Conservation (phyloP, 2,329 filamentous ascomycete species). For the Fusarium pininemorale region DNA sequence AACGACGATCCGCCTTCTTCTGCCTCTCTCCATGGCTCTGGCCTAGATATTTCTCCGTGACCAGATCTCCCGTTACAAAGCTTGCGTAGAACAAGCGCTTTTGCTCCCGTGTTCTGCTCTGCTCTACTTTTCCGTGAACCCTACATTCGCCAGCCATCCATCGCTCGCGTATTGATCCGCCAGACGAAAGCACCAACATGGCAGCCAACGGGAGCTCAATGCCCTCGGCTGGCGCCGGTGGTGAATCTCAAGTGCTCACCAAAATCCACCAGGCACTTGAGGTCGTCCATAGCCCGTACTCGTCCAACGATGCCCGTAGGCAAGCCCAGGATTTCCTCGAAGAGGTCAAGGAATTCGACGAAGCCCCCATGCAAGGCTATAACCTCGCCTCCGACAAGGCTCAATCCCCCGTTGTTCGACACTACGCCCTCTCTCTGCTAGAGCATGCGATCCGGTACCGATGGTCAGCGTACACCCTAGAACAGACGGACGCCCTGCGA, state of each 20-base stretch:
- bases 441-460: slow-evolving; percentile 89
- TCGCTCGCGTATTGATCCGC: slow-evolving; percentile 14
- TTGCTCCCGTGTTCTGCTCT: slow-evolving; percentile 22
- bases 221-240: slow-evolving; percentile 48
- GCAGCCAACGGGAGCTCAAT: slow-evolving; percentile 50
- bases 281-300: slow-evolving; percentile 84
- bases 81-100: slow-evolving; percentile 33
- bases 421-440: slow-evolving; percentile 92
- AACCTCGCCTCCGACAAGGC: slow-evolving; percentile 78
- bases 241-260: slow-evolving; percentile 60
- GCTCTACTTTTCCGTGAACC: slow-evolving; percentile 15
- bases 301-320: slow-evolving; percentile 81
- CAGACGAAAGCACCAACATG: slow-evolving; percentile 41
- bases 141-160: slow-evolving; percentile 14
- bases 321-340: slow-evolving; percentile 89
- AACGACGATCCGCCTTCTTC: not conserved
- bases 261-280: slow-evolving; percentile 86
- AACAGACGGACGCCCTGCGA: slow-evolving; percentile 74
- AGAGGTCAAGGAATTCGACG: slow-evolving; percentile 78
- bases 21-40: slow-evolving; percentile 30
- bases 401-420: slow-evolving; percentile 84
- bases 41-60: slow-evolving; percentile 20
- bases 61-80: slow-evolving; percentile 19
- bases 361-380: slow-evolving; percentile 88
- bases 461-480: slow-evolving; percentile 76